Percentiles rank a stretch among this genome's conserved stretches.
These are phyloP conservation scores for Radiomyces spectabilis DNA, from an alignment of 192 early-diverging fungal genomes.

Conservation along the genomic window DNA sequence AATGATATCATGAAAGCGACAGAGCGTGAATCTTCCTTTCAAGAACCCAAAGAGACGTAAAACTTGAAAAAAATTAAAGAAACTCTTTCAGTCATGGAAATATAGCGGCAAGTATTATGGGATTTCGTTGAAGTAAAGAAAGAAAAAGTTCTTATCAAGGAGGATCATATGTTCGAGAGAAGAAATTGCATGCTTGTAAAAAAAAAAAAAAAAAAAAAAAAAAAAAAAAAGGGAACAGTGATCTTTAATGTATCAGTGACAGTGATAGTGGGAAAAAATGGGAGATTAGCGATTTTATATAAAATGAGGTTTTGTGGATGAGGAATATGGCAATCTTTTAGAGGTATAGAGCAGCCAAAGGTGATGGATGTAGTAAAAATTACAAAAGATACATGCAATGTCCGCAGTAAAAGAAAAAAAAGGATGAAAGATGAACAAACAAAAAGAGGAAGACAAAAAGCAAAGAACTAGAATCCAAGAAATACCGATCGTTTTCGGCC, in stretches of 20 bases:
- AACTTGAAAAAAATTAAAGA: conserved; percentile 3
- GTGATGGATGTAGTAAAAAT: no score
- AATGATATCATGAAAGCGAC: conserved; percentile 18
- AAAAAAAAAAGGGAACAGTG: neutral
- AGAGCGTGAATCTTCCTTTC: conserved; percentile 4
- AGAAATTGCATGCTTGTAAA: neutral
- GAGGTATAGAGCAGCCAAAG: no score
- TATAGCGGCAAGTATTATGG: no score
- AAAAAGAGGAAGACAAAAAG: neutral
- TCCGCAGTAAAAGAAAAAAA: neutral
- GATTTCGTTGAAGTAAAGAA: no score
- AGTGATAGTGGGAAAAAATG: neutral
- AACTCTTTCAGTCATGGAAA: no score
- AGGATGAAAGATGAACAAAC: neutral
- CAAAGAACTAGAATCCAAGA: conserved; percentile 33
- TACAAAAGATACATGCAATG: neutral
- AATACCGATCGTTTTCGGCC: conserved; percentile 40
- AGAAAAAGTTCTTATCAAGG: no score
- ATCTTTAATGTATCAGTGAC: neutral
- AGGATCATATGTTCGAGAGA: no score
- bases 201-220: conserved; percentile 1
- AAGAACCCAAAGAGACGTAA: conserved; percentile 2
- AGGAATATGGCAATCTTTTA: no score
- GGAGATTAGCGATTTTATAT: neutral
- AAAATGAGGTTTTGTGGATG: conserved; percentile 1